Base-by-base conservation (phyloP, 768 basidiomycete species). In the Collybia mongolica region DNA sequence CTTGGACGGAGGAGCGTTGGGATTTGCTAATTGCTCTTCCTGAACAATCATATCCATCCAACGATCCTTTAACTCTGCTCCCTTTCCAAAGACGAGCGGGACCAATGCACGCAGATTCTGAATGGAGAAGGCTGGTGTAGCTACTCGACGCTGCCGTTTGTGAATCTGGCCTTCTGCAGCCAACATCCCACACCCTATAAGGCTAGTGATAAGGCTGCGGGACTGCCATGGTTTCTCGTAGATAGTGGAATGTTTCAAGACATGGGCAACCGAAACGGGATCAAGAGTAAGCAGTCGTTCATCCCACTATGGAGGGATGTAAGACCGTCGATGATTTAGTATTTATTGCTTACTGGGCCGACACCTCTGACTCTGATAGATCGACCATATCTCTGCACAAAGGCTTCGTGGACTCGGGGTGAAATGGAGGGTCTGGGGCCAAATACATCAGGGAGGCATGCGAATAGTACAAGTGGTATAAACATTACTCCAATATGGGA, bases 201-300 rank as follows among this genome's bases (percentile, higher is more conserved):
- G 77, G 48, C 79, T 75, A 14, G 83, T 80, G 29, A 97, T 89
- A 39, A 90, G 68, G 40, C 75, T 72, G 20, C 93, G 82, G 1
- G 90, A 87, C 54, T 84, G 82, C 79, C 81, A 86, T 8, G 93
- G 91, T 63, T 96, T 96, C 62, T 91, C 86, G 60, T 91, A 93
- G 32, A 83, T 72, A 36, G 76, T 73, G 12, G 83, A 74, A 49
- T 91, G 80, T 59, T 86, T 85, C 44, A 94, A 70, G 35, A 96
- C 77, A 60, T 95, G 84, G 9, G 76, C 66, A 26, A 95, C 63
- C 0, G 93, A 86, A 19, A 79, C 64, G 4, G 92, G 89, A 61
- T 96, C 93, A 38, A 92, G 73, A 0, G 91, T 90, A 48, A 92
- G 72, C 1, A 96, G 79, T 29, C 93, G 83, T 37, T 83, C 76